These are phyloP conservation scores for Amaranthus hypochondriacus DNA, from an alignment of 148 eudicot species.

Conservation along the genomic window DNA sequence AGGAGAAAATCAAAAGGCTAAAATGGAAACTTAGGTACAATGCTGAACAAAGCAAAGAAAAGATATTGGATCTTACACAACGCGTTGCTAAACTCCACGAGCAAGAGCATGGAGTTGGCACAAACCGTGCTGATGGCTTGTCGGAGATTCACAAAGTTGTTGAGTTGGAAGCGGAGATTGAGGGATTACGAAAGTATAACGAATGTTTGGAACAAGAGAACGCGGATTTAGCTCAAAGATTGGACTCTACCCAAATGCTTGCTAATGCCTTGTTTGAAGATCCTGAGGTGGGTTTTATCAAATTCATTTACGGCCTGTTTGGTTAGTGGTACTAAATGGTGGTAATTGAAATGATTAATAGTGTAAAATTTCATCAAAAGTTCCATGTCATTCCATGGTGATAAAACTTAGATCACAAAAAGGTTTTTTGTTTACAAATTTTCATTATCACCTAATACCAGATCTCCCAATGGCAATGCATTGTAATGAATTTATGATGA, in stretches of 20 bases:
- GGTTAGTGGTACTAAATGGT: too few relatives aligned
- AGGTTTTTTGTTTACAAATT: too few relatives aligned
- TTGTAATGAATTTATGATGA: too few relatives aligned
- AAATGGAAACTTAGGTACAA: constrained; percentile 58
- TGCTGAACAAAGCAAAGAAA: constrained; percentile 55
- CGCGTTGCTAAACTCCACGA: constrained; percentile 47
- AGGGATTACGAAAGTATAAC: constrained; percentile 47
- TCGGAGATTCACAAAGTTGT: constrained; percentile 28
- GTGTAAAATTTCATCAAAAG: too few relatives aligned
- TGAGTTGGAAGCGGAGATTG: constrained; percentile 53
- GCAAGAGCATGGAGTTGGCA: constrained; percentile 27
- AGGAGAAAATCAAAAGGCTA: constrained; percentile 54
- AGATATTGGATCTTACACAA: constrained; percentile 52
- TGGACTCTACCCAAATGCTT: constrained; percentile 58
- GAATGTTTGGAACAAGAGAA: constrained; percentile 46
- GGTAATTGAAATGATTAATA: too few relatives aligned
- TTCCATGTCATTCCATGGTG: too few relatives aligned
- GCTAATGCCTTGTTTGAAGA: constrained; percentile 56
- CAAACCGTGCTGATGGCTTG: constrained; percentile 19
- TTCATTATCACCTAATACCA: too few relatives aligned
- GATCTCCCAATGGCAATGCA: too few relatives aligned
- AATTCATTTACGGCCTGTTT: neutral
- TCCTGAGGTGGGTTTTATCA: constrained; percentile 39
- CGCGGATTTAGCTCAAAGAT: constrained; percentile 44
- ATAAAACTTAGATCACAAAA: too few relatives aligned